Percentiles rank a stretch among this genome's conserved stretches.
These are phyloP conservation scores for Paraconiothyrium sp. DNA, from an alignment of 2,329 filamentous ascomycete genomes.

Conservation along the genomic window DNA sequence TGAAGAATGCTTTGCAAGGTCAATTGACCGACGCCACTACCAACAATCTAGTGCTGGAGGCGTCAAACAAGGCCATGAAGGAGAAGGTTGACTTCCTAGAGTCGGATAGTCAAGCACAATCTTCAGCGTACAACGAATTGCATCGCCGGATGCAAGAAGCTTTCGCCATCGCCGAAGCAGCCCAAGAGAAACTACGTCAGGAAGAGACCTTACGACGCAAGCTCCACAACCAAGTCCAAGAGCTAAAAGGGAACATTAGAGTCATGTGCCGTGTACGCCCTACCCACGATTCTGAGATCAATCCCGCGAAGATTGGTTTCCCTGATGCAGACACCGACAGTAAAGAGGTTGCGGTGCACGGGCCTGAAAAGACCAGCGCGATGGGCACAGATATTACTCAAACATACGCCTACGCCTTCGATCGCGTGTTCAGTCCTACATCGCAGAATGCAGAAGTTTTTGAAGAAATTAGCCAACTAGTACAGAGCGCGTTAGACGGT, in stretches of 20 bases:
- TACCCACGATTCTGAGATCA: conserved; percentile 65
- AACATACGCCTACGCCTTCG: conserved; percentile 87
- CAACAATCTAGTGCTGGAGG: conserved; percentile 69
- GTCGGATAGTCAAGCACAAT: conserved; percentile 88
- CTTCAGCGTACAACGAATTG: conserved; percentile 83
- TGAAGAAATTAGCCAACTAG: conserved; percentile 94
- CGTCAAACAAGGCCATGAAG: conserved; percentile 76
- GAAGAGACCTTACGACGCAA: conserved; percentile 92
- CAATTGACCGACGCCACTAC: conserved; percentile 57
- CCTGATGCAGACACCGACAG: conserved; percentile 83
- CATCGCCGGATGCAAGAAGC: conserved; percentile 84
- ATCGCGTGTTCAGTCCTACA: conserved; percentile 85
- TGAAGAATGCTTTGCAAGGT: conserved; percentile 66
- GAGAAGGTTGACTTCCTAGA: conserved; percentile 90
- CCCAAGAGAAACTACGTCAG: conserved; percentile 83
- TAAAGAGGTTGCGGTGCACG: conserved; percentile 84
- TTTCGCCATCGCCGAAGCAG: conserved; percentile 71
- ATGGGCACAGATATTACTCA: conserved; percentile 80
- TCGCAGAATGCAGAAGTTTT: conserved; percentile 88
- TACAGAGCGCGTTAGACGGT: conserved; percentile 94
- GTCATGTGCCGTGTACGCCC: conserved; percentile 97
- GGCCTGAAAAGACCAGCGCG: conserved; percentile 84
- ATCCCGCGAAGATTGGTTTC: conserved; percentile 78
- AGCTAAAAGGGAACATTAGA: conserved; percentile 96
- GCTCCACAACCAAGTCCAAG: conserved; percentile 96